phyloP scores from a whole-genome alignment of 1,284 basidiomycete species.

The Stereum hirsutum region DNA sequence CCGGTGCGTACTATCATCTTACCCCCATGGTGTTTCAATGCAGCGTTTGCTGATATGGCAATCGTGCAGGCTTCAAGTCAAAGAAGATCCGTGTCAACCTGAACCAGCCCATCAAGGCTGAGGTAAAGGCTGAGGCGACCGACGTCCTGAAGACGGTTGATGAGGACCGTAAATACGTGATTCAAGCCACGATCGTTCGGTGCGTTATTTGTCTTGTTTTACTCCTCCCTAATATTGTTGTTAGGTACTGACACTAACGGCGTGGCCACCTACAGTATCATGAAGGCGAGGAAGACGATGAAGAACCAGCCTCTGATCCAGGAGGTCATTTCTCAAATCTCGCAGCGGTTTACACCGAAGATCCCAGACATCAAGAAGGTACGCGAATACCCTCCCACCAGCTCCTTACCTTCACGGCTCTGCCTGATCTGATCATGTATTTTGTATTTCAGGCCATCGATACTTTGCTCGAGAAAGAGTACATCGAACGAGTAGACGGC shows the following conservation, averaged over 20 bases:
- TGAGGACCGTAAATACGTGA: constrained; percentile 95
- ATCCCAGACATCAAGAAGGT: constrained; percentile 91
- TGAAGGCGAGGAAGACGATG: constrained; percentile 98
- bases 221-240: neutral
- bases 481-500: constrained; percentile 87
- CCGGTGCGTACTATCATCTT: constrained; percentile 44
- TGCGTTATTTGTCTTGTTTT: constrained; percentile 27
- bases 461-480: constrained; percentile 94
- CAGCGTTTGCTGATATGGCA: constrained; percentile 3
- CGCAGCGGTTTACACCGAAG: constrained; percentile 82
- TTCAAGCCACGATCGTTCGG: constrained; percentile 97
- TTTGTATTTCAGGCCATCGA: constrained; percentile 76
- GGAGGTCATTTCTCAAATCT: constrained; percentile 91
- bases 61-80: constrained; percentile 75
- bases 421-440: constrained; percentile 4
- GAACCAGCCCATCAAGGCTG: constrained; percentile 91
- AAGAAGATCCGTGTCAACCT: constrained; percentile 96
- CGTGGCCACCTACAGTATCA: constrained; percentile 54
- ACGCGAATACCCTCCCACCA: constrained; percentile 7
- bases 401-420: neutral
- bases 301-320: constrained; percentile 93
- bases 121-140: constrained; percentile 85
- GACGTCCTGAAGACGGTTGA: constrained; percentile 96
- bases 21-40: neutral
- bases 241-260: neutral